Evolutionary conservation across 257 asterid genomes (phyloP), one percentile per base, ranked within the genome.

Genomic region (Lycium ferocissimum): DNA sequence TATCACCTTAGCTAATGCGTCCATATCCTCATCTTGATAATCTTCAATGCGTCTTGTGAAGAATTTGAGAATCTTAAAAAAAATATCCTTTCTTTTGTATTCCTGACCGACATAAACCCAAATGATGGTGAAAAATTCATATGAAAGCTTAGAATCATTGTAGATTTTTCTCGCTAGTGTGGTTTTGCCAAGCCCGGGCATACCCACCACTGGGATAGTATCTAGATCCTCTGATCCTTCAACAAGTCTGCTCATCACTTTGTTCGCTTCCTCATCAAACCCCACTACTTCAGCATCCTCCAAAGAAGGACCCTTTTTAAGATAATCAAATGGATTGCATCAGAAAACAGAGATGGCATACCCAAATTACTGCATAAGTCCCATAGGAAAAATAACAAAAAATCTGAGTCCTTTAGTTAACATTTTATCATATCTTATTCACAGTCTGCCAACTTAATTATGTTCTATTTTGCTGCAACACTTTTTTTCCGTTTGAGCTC

Each of bases 121-220:
- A 73, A 83, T 69, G 15, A 83, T 85, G 26, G 49, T 79, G n/a
- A 86, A 84, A 72, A 90, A 90, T 47, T 87, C 67, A 53, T 11
- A 85, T n/a, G 71, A 83, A 10, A 88, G 40, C 0, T 4, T 1
- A 57, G 84, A 67, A 82, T 85, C 86, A 3, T 51, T 76, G 10
- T 69, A 90, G 12, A 90, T 73, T 84, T 82, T 88, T 13, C 85
- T 88, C 6, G 91, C 91, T 38, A 90, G 80, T 18, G 88, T 88
- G 7, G 91, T 88, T 87, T 90, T 90, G 3, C 89, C 92, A 7
- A 88, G 89, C 8, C 92, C 92, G 0, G 90, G 82, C 91, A 88
- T 87, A 3, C 91, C 91, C 75, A 87, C 86, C 14, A 88, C 80
- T 11, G 91, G 61, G 84, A 87, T 62, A 51, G 88, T 86, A 53